Conservation (phyloP, 805 yeast species). For the Kluyveromyces lactis region DNA sequence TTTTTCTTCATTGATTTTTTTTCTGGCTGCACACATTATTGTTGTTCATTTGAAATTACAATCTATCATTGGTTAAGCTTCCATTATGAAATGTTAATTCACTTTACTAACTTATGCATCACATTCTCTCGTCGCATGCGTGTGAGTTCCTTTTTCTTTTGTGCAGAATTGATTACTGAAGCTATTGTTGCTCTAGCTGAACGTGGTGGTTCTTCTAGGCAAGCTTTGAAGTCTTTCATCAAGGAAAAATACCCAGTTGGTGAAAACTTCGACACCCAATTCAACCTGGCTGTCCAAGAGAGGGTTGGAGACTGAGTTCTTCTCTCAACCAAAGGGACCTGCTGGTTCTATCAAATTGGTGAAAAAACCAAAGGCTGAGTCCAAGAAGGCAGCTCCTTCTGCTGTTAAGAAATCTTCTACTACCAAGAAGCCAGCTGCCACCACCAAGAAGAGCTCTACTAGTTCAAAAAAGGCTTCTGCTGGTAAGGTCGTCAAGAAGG, state of each 20-base stretch:
- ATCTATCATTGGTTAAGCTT: too few species aligned
- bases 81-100: too few species aligned
- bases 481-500: slow-evolving; percentile 23
- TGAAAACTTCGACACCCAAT: slow-evolving; percentile 62
- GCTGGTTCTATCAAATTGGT: slow-evolving; percentile 70
- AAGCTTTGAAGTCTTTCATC: slow-evolving; percentile 78
- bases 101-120: too few species aligned
- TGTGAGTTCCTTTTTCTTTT: too few species aligned
- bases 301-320: slow-evolving; percentile 72
- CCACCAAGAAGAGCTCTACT: slow-evolving; percentile 18
- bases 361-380: slow-evolving; percentile 26
- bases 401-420: not conserved
- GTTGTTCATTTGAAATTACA: too few species aligned
- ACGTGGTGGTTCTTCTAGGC: slow-evolving; percentile 79
- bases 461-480: slow-evolving; percentile 19
- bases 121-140: too few species aligned
- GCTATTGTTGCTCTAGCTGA: slow-evolving; percentile 67
- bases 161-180: slow-evolving; percentile 33
- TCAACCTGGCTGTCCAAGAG: slow-evolving; percentile 63
- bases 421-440: slow-evolving; percentile 7
- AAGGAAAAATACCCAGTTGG: slow-evolving; percentile 42
- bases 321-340: slow-evolving; percentile 82
- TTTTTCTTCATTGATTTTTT: too few species aligned
- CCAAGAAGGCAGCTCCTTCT: slow-evolving; percentile 19
- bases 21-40: too few species aligned